These are phyloP conservation scores for Tetradesmus obliquus DNA, from an alignment of 139 green algal genomes.

Conservation along the genomic window DNA sequence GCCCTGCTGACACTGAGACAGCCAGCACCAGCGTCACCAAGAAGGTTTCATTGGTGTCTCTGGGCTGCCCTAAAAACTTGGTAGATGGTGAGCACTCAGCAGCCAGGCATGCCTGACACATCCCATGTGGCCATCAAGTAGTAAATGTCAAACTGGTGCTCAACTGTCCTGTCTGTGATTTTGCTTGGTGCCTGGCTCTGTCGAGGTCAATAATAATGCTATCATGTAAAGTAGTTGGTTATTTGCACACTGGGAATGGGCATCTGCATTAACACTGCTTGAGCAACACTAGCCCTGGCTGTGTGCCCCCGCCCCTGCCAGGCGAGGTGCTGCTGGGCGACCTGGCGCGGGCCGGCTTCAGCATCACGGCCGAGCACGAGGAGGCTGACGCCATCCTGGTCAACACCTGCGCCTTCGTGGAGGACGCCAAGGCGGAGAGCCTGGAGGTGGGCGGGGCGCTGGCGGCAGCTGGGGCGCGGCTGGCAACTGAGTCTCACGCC, in stretches of 20 bases:
- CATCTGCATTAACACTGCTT: not conserved
- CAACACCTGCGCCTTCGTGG: slow-evolving; percentile 94
- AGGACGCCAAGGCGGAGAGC: slow-evolving; percentile 90
- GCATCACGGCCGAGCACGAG: slow-evolving; percentile 68
- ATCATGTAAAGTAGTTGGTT: too few species aligned
- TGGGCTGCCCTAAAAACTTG: slow-evolving; percentile 93
- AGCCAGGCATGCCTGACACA: not conserved
- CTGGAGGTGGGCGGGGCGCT: slow-evolving; percentile 67
- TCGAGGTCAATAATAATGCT: too few species aligned
- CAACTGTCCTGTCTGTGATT: not conserved
- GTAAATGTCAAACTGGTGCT: not conserved
- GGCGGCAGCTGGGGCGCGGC: not conserved
- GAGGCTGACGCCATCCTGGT: slow-evolving; percentile 86
- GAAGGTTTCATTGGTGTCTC: slow-evolving; percentile 77
- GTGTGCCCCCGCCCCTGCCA: slow-evolving; percentile 33
- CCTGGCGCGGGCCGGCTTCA: slow-evolving; percentile 76
- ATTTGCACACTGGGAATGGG: too few species aligned
- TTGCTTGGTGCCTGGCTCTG: not conserved
- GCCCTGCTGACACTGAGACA: not conserved
- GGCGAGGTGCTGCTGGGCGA: slow-evolving; percentile 94
- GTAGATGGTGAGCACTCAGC: slow-evolving; percentile 76
- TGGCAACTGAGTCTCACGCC: not conserved
- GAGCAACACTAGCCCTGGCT: not conserved
- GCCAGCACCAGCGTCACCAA: not conserved
- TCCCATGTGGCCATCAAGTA: not conserved